Percentiles rank a stretch among this genome's conserved stretches.
These are phyloP conservation scores for Blastomyces parvus DNA, from an alignment of 2,329 filamentous ascomycete species.

Conservation along the genomic window DNA sequence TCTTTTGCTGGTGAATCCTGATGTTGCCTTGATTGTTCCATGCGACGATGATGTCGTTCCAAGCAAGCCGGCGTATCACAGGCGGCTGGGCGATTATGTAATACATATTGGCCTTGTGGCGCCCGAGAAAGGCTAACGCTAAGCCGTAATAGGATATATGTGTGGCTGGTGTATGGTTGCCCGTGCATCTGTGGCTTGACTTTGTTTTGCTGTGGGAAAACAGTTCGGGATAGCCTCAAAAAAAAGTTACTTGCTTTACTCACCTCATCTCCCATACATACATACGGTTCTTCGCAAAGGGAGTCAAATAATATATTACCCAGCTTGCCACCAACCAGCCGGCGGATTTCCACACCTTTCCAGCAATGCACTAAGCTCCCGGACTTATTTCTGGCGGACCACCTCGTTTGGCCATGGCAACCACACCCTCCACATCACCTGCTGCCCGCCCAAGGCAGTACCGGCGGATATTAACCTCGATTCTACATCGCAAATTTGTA, in stretches of 20 bases:
- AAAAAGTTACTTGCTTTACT: not conserved
- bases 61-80: no score
- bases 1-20: not conserved
- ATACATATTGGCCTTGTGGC: not conserved
- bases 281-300: not conserved
- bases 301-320: not conserved
- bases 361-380: not conserved
- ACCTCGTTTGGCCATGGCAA: slow-evolving; percentile 26
- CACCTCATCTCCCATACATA: not conserved
- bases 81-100: not conserved
- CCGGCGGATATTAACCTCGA: slow-evolving; percentile 83
- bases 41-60: not conserved
- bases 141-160: not conserved
- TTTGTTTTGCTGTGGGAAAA: slow-evolving; percentile 25
- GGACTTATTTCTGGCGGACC: not conserved
- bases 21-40: not conserved
- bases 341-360: not conserved
- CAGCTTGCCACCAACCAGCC: not conserved
- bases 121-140: not conserved
- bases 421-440: slow-evolving; percentile 1
- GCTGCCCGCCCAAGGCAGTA: slow-evolving; percentile 45
- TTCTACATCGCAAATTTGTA: slow-evolving; percentile 76
- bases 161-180: slow-evolving; percentile 23
- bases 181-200: slow-evolving; percentile 11
- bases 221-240: slow-evolving; percentile 4